Evolutionary conservation across 352 stramenopile genomes (phyloP).

Genomic region (Globisporangium carolinianum): DNA sequence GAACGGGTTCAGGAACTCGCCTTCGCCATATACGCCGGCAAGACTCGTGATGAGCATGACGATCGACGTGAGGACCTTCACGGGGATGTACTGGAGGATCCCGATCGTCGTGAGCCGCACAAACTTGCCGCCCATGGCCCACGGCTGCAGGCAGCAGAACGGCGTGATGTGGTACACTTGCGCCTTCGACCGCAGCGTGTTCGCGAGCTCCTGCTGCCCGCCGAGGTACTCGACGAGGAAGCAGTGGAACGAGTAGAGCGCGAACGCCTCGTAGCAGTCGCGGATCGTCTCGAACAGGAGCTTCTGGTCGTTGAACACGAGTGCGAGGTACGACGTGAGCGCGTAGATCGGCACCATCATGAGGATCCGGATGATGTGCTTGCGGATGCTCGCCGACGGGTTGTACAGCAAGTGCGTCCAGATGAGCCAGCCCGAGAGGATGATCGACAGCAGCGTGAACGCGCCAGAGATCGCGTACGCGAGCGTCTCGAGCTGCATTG

Average conservation of each 20-base stretch:
- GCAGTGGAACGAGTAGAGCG: constrained; percentile 92
- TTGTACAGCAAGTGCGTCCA: constrained; percentile 87
- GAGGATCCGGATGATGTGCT: constrained; percentile 91
- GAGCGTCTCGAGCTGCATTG: constrained; percentile 84
- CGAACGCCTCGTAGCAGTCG: constrained; percentile 92
- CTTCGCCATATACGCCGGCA: constrained; percentile 85
- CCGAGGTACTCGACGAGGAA: constrained; percentile 89
- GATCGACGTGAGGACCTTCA: constrained; percentile 84
- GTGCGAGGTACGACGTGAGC: constrained; percentile 86
- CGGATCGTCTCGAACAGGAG: constrained; percentile 88
- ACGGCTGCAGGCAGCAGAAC: constrained; percentile 86
- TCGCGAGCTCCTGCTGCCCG: constrained; percentile 72
- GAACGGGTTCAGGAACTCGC: constrained; percentile 80
- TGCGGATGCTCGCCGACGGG: constrained; percentile 71
- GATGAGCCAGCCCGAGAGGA: constrained; percentile 82
- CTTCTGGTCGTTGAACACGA: constrained; percentile 87
- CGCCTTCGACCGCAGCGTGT: constrained; percentile 80
- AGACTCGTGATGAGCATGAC: constrained; percentile 83
- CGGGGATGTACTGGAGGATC: constrained; percentile 91
- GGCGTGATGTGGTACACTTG: constrained; percentile 75
- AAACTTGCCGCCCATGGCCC: constrained; percentile 92
- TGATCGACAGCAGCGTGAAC: constrained; percentile 81
- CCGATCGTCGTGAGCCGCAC: constrained; percentile 89
- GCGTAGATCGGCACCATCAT: constrained; percentile 93
- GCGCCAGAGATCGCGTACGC: constrained; percentile 82